These are phyloP conservation scores for Alternaria triticimaculans DNA, from an alignment of 2,329 filamentous ascomycete species.

Conservation along the genomic window DNA sequence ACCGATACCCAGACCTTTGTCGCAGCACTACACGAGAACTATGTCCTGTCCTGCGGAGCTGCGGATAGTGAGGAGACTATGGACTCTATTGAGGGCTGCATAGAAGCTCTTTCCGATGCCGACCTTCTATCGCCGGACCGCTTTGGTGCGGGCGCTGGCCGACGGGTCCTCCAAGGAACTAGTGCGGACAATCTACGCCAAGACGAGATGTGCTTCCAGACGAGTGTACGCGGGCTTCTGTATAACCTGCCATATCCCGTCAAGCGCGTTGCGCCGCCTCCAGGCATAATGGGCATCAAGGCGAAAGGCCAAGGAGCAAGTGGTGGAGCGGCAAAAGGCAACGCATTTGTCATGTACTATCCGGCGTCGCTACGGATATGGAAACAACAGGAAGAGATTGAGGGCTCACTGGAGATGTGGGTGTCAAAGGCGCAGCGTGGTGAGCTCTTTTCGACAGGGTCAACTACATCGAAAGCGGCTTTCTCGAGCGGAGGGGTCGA, in stretches of 20 bases:
- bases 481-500: slow-evolving; percentile 48
- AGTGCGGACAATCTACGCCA: slow-evolving; percentile 79
- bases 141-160: slow-evolving; percentile 65
- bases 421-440: slow-evolving; percentile 62
- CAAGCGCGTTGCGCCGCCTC: slow-evolving; percentile 61
- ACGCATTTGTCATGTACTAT: slow-evolving; percentile 90
- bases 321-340: slow-evolving; percentile 49
- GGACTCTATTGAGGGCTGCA: slow-evolving; percentile 82
- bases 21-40: slow-evolving; percentile 92
- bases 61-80: slow-evolving; percentile 67
- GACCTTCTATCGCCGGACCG: slow-evolving; percentile 82
- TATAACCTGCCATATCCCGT: slow-evolving; percentile 88
- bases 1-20: slow-evolving; percentile 92
- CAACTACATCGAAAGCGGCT: slow-evolving; percentile 34
- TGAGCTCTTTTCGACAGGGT: slow-evolving; percentile 30
- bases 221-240: slow-evolving; percentile 83
- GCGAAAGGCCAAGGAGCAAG: slow-evolving; percentile 32
- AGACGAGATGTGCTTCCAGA: slow-evolving; percentile 92
- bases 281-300: slow-evolving; percentile 46
- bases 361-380: slow-evolving; percentile 84
- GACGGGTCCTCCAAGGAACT: slow-evolving; percentile 56
- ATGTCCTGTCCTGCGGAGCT: slow-evolving; percentile 79
- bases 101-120: slow-evolving; percentile 84
- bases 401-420: slow-evolving; percentile 74
- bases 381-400: slow-evolving; percentile 82